A percentile compares a stretch with the other conserved stretches of the same genome.
Conservation (phyloP, 768 basidiomycete genomes). For the Kwoniella sp. region DNA sequence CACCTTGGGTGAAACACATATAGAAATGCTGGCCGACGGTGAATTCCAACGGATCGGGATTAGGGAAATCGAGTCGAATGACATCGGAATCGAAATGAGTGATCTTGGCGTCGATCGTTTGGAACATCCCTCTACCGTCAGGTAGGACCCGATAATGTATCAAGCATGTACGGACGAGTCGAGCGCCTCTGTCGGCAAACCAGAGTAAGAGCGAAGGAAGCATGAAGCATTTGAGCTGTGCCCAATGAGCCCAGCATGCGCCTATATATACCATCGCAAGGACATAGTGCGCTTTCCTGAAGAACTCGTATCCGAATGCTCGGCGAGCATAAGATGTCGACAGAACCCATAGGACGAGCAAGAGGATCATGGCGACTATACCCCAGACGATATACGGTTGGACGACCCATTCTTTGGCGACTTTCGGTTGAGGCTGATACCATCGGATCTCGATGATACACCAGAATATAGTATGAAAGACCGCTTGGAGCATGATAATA, state of each 20-base stretch:
- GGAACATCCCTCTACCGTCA: slow-evolving; percentile 34
- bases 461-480: slow-evolving; percentile 40
- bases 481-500: slow-evolving; percentile 34
- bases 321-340: slow-evolving; percentile 20
- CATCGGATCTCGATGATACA: slow-evolving; percentile 34
- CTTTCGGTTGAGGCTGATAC: slow-evolving; percentile 37
- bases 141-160: slow-evolving; percentile 37
- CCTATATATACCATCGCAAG: slow-evolving; percentile 41
- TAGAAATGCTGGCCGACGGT: slow-evolving; percentile 40
- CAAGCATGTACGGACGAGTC: slow-evolving; percentile 29
- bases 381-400: slow-evolving; percentile 41
- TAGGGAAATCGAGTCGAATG: slow-evolving; percentile 31
- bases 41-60: slow-evolving; percentile 20
- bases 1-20: slow-evolving; percentile 28
- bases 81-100: slow-evolving; percentile 26
- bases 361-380: slow-evolving; percentile 32
- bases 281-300: slow-evolving; percentile 41
- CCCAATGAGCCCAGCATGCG: slow-evolving; percentile 37
- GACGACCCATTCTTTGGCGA: slow-evolving; percentile 25
- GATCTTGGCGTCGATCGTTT: slow-evolving; percentile 24
- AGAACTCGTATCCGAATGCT: slow-evolving; percentile 42
- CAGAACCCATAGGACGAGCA: slow-evolving; percentile 32
- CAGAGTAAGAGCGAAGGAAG: slow-evolving; percentile 34
- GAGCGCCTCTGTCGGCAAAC: slow-evolving; percentile 26
- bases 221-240: slow-evolving; percentile 37